phyloP scores from a whole-genome alignment of 2,329 filamentous ascomycete species.

The Trichoderma sp. region DNA sequence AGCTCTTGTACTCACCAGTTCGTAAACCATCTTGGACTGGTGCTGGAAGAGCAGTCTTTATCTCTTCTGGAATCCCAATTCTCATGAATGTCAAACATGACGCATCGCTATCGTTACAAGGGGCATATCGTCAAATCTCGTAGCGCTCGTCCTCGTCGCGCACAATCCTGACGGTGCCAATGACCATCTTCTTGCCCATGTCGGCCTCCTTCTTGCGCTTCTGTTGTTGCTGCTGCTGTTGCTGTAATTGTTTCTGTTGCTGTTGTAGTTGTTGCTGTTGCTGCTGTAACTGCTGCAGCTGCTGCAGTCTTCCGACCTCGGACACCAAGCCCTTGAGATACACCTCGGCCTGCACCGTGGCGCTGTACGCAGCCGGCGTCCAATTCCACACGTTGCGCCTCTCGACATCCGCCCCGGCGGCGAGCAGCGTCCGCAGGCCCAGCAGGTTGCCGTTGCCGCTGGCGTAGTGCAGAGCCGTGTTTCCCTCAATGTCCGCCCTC shows the following conservation, averaged over 20 bases:
- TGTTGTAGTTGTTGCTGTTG: constrained; percentile 34
- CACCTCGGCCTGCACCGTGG: constrained; percentile 80
- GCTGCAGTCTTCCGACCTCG: constrained; percentile 65
- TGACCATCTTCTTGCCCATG: constrained; percentile 44
- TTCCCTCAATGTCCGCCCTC: constrained; percentile 70
- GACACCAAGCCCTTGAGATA: constrained; percentile 77
- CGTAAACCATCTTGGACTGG: neutral
- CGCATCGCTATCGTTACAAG: neutral
- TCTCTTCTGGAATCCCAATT: neutral
- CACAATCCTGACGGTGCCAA: constrained; percentile 49
- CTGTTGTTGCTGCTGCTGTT: constrained; percentile 37
- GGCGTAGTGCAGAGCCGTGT: constrained; percentile 85
- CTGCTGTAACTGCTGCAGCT: constrained; percentile 30
- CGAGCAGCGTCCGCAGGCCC: constrained; percentile 73
- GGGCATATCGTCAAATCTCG: constrained; percentile 3
- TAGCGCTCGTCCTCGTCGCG: constrained; percentile 42
- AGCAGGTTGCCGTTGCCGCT: constrained; percentile 79
- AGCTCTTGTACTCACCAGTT: neutral
- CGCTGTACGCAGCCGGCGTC: constrained; percentile 81
- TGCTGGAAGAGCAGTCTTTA: neutral
- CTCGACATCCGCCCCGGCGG: constrained; percentile 75
- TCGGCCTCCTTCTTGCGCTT: constrained; percentile 46
- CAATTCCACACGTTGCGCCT: constrained; percentile 75
- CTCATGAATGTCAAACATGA: neutral
- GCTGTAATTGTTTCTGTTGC: constrained; percentile 36